Conservation (phyloP, 106 monocot species). For the Hemerocallis citrina region DNA sequence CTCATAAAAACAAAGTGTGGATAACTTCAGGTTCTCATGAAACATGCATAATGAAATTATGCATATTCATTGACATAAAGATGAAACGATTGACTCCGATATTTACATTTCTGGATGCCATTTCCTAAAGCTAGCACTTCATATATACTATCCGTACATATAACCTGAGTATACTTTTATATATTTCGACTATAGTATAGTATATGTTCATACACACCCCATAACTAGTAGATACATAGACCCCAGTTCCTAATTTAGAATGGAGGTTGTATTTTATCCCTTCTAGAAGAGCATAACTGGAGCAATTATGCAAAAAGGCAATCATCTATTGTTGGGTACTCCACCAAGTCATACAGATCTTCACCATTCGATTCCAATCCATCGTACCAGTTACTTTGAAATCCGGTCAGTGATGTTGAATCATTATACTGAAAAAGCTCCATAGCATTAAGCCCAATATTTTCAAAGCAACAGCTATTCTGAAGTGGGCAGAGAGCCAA, state of each 20-base stretch:
- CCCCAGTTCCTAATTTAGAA: not conserved
- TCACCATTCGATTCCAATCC: conserved; percentile 39
- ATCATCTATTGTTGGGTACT: conserved; percentile 40
- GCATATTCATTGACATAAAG: too few species aligned
- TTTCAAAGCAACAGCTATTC: conserved; percentile 45
- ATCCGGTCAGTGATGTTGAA: conserved; percentile 10
- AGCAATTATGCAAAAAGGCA: conserved; percentile 48
- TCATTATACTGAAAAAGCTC: conserved; percentile 36
- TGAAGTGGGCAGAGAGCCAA: conserved; percentile 33
- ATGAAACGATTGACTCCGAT: not conserved
- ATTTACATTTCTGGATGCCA: not conserved
- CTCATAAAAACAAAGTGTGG: too few species aligned
- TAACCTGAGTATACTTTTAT: not conserved
- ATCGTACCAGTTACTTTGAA: conserved; percentile 49
- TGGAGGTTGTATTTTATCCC: not conserved
- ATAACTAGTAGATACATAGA: not conserved
- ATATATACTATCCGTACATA: not conserved
- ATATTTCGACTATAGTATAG: not conserved
- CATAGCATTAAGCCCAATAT: conserved; percentile 35
- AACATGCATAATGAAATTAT: too few species aligned
- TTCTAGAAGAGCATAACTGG: not conserved
- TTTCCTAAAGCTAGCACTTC: not conserved
- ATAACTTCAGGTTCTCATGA: too few species aligned
- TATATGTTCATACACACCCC: too few species aligned
- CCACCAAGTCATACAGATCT: conserved; percentile 36